Conservation (phyloP, 2,329 filamentous ascomycete genomes). For the Penicillium verrucosum region DNA sequence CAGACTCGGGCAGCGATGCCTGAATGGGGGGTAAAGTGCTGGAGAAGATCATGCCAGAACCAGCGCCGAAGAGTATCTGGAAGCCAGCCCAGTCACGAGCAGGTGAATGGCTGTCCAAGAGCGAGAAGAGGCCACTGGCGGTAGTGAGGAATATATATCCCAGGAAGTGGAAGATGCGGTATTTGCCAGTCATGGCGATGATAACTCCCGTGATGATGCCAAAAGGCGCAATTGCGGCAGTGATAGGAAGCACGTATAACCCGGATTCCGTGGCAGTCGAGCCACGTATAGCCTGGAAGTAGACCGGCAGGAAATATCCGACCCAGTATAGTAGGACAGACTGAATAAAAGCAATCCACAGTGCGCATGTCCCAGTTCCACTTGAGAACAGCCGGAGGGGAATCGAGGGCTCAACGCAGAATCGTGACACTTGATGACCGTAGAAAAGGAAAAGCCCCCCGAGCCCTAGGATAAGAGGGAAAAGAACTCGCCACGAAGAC, state of each 20-base stretch:
- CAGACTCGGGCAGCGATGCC: constrained; percentile 27
- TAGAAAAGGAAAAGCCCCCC: constrained; percentile 30
- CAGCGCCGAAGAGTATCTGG: constrained; percentile 28
- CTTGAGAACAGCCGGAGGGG: constrained; percentile 1
- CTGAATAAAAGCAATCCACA: constrained; percentile 16
- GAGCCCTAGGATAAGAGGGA: constrained; percentile 30
- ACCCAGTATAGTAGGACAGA: constrained; percentile 14
- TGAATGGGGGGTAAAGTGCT: constrained; percentile 29
- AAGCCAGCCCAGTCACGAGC: constrained; percentile 30
- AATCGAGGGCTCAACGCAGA: constrained; percentile 1
- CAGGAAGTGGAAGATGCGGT: constrained; percentile 28
- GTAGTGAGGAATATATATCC: constrained; percentile 29
- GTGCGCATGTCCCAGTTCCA: neutral
- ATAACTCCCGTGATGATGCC: constrained; percentile 32
- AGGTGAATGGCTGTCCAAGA: constrained; percentile 24
- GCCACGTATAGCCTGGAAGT: constrained; percentile 44
- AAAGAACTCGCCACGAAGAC: constrained; percentile 28
- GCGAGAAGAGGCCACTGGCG: constrained; percentile 28
- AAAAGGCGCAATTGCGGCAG: constrained; percentile 22
- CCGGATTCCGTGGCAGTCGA: constrained; percentile 34
- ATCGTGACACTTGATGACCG: constrained; percentile 1
- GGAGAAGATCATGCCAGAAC: constrained; percentile 28
- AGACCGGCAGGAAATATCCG: constrained; percentile 43
- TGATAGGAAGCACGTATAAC: constrained; percentile 31
- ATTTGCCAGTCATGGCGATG: constrained; percentile 35